phyloP scores from a whole-genome alignment of 768 basidiomycete genomes.

The Pholiota conissans region DNA sequence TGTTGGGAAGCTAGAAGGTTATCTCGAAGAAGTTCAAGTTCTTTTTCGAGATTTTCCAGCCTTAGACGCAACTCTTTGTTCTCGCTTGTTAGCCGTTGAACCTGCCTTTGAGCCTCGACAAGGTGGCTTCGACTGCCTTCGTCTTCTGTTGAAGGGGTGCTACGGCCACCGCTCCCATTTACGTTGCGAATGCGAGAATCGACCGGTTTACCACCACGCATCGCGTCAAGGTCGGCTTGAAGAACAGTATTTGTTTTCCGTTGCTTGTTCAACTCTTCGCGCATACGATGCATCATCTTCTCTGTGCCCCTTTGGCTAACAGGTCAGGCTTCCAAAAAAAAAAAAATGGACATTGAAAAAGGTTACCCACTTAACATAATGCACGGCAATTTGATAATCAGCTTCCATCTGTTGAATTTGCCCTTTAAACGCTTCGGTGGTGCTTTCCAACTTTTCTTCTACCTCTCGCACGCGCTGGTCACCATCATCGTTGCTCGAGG shows the following conservation, averaged over 20 bases:
- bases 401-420: conserved; percentile 89
- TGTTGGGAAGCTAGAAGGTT: conserved; percentile 70
- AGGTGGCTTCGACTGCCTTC: conserved; percentile 71
- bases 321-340: conserved; percentile 11
- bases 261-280: conserved; percentile 91
- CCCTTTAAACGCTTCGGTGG: conserved; percentile 74
- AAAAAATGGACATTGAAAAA: conserved; percentile 7
- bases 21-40: conserved; percentile 70
- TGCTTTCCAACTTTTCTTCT: conserved; percentile 80
- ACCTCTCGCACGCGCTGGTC: conserved; percentile 54
- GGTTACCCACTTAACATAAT: conserved; percentile 87
- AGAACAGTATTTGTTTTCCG: conserved; percentile 78
- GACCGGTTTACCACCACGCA: conserved; percentile 62
- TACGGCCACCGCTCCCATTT: conserved; percentile 84
- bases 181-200: conserved; percentile 40
- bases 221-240: conserved; percentile 79
- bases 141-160: conserved; percentile 79
- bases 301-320: conserved; percentile 76
- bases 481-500: conserved; percentile 32
- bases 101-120: conserved; percentile 76
- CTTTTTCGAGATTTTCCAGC: conserved; percentile 72
- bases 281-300: conserved; percentile 96
- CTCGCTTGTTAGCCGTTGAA: conserved; percentile 67
- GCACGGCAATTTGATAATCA: conserved; percentile 95
- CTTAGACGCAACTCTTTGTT: conserved; percentile 77